phyloP scores from a whole-genome alignment of 768 basidiomycete genomes.

The Sporobolomyces phaffii region DNA sequence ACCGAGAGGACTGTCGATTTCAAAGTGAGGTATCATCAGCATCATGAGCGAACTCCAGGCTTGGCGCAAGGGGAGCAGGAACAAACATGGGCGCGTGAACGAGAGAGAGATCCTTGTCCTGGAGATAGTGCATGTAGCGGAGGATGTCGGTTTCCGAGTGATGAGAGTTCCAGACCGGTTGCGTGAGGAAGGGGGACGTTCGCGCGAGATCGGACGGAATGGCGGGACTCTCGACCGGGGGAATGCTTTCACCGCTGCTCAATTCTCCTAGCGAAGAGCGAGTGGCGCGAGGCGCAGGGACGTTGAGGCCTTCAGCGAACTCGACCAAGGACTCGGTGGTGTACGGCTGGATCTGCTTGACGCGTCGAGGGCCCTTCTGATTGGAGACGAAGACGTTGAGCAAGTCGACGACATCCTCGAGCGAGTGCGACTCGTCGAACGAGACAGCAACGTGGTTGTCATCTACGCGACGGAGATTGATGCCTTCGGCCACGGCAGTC shows the following conservation, averaged over 20 bases:
- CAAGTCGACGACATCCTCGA: slow-evolving; percentile 66
- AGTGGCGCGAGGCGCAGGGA: slow-evolving; percentile 46
- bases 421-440: slow-evolving; percentile 80
- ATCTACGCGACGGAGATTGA: slow-evolving; percentile 79
- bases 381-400: slow-evolving; percentile 74
- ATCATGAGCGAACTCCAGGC: no score
- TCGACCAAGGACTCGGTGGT: slow-evolving; percentile 43
- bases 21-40: no score
- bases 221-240: slow-evolving; percentile 42
- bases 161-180: slow-evolving; percentile 90
- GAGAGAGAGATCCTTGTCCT: slow-evolving; percentile 88
- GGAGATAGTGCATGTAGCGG: slow-evolving; percentile 83
- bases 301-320: slow-evolving; percentile 48
- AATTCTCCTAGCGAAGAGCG: slow-evolving; percentile 51
- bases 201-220: slow-evolving; percentile 54
- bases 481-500: slow-evolving; percentile 57
- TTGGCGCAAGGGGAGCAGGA: no score
- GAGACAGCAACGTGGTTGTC: slow-evolving; percentile 73
- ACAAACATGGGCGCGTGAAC: slow-evolving; percentile 81
- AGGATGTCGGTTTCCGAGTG: slow-evolving; percentile 99
- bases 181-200: slow-evolving; percentile 63
- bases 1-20: slow-evolving; percentile 41
- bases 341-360: slow-evolving; percentile 28
- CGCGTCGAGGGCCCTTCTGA: slow-evolving; percentile 38
- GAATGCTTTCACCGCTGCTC: slow-evolving; percentile 47